Evolutionary conservation across 768 basidiomycete genomes (phyloP), one percentile per base, ranked within the genome.

Genomic region (Lentinula lateritia): DNA sequence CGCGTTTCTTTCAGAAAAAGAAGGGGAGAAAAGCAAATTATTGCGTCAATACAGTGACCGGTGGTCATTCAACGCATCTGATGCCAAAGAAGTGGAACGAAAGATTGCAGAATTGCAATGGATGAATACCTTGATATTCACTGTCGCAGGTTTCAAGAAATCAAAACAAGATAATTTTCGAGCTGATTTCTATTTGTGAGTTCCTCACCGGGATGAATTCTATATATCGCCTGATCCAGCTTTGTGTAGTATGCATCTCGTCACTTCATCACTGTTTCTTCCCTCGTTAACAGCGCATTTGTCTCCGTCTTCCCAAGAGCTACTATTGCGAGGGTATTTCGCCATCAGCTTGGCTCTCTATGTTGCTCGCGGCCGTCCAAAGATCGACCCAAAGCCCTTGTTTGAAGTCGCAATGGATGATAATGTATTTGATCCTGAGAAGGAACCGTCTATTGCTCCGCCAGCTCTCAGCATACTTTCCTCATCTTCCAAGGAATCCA

Each of bases 71-170:
- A 72, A 82, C 60, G 61, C 71, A 45, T 61, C 63, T 41, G 62
- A 74, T 58, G 65, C 76, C 42, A 65, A 72, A 36, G 74, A 78
- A 63, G 65, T 85, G 6, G 75, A 78, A n/a, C 69, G 74, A 16
- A 90, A 88, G 69, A 75, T 86, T 28, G 85, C 86, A 64, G 88
- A 92, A 65, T 64, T 92, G 4, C 67, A 74, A 5, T 91, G 87
- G 84, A 71, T 80, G 16, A 78, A 75, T 48, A 73, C 73, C 0
- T 60, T 88, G n/a, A 64, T 86, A 20, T 91, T 85, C 63, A 84
- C 78, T 1, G 73, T 84, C 18, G 80, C 78, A 6, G 87, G 83
- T 3, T 83, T 78, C 75, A 72, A 75, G 59, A 66, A 74, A 58
- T 70, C 69, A 28, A 63, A 70, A 10, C 65, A 69, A 1, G 54